A percentile compares a stretch with the other conserved stretches of the same genome.
These are phyloP conservation scores for Schwanniomyces etchellsii DNA, from an alignment of 1,139 yeast genomes.

Conservation along the genomic window DNA sequence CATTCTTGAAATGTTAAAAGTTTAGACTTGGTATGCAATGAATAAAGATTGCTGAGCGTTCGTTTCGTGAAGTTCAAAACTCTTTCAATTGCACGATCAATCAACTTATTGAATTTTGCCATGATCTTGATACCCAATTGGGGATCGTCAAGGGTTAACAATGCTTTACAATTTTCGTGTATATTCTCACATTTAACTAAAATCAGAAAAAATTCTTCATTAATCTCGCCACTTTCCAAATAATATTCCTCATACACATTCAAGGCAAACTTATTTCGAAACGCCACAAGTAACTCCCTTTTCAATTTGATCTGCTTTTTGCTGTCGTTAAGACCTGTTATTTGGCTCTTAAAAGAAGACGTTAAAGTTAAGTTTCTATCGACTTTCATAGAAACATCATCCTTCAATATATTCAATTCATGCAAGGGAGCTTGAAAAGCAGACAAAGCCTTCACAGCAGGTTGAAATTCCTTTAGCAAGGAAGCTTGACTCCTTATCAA, in stretches of 20 bases:
- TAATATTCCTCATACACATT: slow-evolving; percentile 67
- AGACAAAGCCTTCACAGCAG: slow-evolving; percentile 45
- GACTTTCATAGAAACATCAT: slow-evolving; percentile 33
- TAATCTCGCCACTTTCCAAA: slow-evolving; percentile 36
- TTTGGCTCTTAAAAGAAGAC: slow-evolving; percentile 24
- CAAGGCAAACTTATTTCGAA: slow-evolving; percentile 62
- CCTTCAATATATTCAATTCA: slow-evolving; percentile 30
- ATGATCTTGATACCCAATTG: slow-evolving; percentile 66
- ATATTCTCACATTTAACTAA: slow-evolving; percentile 60
- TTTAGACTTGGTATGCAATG: slow-evolving; percentile 23
- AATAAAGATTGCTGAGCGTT: slow-evolving; percentile 30
- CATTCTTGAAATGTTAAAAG: slow-evolving; percentile 28
- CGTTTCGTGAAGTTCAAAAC: slow-evolving; percentile 32
- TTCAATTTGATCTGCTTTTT: slow-evolving; percentile 44
- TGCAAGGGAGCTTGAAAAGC: slow-evolving; percentile 35
- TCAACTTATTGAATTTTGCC: slow-evolving; percentile 49
- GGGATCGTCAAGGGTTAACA: slow-evolving; percentile 66
- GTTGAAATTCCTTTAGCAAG: slow-evolving; percentile 57
- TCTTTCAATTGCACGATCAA: slow-evolving; percentile 48
- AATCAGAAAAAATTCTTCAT: slow-evolving; percentile 56
- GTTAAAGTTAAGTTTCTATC: slow-evolving; percentile 17
- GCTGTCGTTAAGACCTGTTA: slow-evolving; percentile 35
- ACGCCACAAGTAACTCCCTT: slow-evolving; percentile 49
- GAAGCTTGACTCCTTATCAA: slow-evolving; percentile 55
- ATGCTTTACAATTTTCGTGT: slow-evolving; percentile 61